Evolutionary conservation across 2,329 filamentous ascomycete species (phyloP), one percentile per base, ranked within the genome.

Genomic region (Microcyclospora pomicola): DNA sequence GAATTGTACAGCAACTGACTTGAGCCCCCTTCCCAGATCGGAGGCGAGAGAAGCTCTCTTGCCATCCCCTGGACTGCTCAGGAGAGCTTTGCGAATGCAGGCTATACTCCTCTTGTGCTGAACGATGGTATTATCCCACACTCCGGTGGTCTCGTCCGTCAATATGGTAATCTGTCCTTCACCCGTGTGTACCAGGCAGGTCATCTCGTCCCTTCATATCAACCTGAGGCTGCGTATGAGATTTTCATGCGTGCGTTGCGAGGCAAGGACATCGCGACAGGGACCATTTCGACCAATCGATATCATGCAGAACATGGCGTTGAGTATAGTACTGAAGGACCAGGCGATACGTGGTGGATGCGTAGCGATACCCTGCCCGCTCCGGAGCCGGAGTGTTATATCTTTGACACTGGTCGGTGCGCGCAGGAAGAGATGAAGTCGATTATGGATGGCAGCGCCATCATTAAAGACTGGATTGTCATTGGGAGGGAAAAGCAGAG

Each of bases 21-120:
- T 7, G 7, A 24, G 4, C 19, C 19, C 4, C 7, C 19, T 24
- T 24, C 19, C 7, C 19, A 24, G 19, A 58, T 72, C 15, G 72
- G 71, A 7, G 72, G 70, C 33, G 71, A 76, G 48, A 53, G 59
- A 5, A 64, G 67, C 6, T 69, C 66, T 38, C 56, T 73, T 4
- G 61, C 61, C 1, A 60, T 74, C 29, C 58, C 67, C 7, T 68
- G 70, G 50, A 53, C 59, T 5, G 51, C 59, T 16, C 55, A 62
- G 31, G 30, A 54, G 5, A 49, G 59, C 5, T 76, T 76, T 57
- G 56, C 54, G 9, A 46, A 55, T 10, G 67, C 70, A 1, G 71
- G 71, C 2, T 73, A 74, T 47, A 47, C 53, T 2, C 50, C 53
- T 11, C 44, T 55, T 12, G 46, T 52, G 14, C 19, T 24, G 19